Base-by-base conservation (phyloP, 148 eudicot species). In the Rhododendron molle region DNA sequence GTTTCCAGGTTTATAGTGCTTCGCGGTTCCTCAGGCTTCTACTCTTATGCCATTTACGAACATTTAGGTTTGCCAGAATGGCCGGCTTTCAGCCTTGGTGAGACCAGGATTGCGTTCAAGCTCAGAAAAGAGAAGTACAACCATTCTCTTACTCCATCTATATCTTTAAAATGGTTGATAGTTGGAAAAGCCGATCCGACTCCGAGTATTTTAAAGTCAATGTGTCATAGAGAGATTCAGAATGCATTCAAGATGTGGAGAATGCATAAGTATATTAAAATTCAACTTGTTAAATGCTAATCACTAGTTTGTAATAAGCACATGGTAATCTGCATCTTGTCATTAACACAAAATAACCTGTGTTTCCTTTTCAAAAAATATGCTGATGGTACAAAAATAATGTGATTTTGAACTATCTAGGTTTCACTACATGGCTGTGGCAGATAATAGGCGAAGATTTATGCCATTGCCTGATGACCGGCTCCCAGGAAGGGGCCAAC, bases 391-490 rank as follows among this genome's bases (percentile, higher is more conserved):
- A 26, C 26, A 80, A 49, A 67, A 76, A 32, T 65, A n/a, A 69
- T 84, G 43, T 40, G 46, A 21, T 38, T 58, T 65, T 21, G 84
- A 46, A 20, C 20, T 81, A 73, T 47, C 72, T 47, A 96, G 98
- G 95, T 96, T 96, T 88, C 91, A 86, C 1, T 94, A 94, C 88
- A 94, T 96, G 98, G 98, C 89, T 0, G 86, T 96, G 85, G 91
- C 92, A 30, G 98, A 96, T 85, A 88, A 92, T 83, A 91, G 96
- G 72, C 93, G 88, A 62, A 89, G 98, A 81, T 85, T 85, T 78
- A 96, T 96, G 98, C 98, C 98, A 4, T 88, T 93, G 77, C 97
- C 97, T 20, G 96, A 94, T 81, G 98, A 96, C 52, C 88, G 98
- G 30, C 87, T 86, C 86, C 87, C 93, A 1, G 90, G 84, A 80